phyloP scores from a whole-genome alignment of 495 filamentous ascomycete genomes.

The Wilcoxina mikolae region DNA sequence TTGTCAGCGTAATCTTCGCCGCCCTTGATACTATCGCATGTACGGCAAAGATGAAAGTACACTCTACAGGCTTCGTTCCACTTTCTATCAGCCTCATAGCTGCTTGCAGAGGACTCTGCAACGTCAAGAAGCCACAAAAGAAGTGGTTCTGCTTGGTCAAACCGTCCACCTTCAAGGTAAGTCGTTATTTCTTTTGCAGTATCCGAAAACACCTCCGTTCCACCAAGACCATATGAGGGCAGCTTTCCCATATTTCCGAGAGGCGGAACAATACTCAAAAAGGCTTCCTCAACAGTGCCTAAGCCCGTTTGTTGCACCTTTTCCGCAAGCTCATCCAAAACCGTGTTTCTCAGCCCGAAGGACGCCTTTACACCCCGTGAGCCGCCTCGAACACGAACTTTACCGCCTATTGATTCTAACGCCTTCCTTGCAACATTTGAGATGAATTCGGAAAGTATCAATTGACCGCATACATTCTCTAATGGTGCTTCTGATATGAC shows the following conservation, averaged over 20 bases:
- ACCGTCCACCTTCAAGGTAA: not conserved
- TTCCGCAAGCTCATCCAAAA: slow-evolving; percentile 3
- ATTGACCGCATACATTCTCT: slow-evolving; percentile 14
- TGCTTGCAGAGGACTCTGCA: slow-evolving; percentile 1
- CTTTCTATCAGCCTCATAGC: not conserved
- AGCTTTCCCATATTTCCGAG: slow-evolving; percentile 1
- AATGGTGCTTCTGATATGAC: slow-evolving; percentile 1
- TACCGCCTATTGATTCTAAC: not conserved
- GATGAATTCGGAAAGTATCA: slow-evolving; percentile 10
- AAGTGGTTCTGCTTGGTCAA: slow-evolving; percentile 10
- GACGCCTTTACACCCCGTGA: not conserved
- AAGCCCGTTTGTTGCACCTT: slow-evolving; percentile 4
- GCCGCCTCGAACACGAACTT: not conserved
- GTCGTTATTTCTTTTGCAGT: not conserved
- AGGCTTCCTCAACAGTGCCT: slow-evolving; percentile 10
- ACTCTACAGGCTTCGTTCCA: slow-evolving; percentile 6
- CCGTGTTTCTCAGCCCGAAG: slow-evolving; percentile 7
- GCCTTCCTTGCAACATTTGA: slow-evolving; percentile 1
- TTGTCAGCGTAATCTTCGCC: not conserved
- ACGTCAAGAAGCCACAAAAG: slow-evolving; percentile 9
- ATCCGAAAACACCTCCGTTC: not conserved
- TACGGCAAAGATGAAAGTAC: slow-evolving; percentile 4
- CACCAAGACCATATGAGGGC: not conserved
- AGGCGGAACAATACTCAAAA: slow-evolving; percentile 11
- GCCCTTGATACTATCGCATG: not conserved